Conservation (phyloP, 148 eudicot genomes). For the Oxyria digyna region DNA sequence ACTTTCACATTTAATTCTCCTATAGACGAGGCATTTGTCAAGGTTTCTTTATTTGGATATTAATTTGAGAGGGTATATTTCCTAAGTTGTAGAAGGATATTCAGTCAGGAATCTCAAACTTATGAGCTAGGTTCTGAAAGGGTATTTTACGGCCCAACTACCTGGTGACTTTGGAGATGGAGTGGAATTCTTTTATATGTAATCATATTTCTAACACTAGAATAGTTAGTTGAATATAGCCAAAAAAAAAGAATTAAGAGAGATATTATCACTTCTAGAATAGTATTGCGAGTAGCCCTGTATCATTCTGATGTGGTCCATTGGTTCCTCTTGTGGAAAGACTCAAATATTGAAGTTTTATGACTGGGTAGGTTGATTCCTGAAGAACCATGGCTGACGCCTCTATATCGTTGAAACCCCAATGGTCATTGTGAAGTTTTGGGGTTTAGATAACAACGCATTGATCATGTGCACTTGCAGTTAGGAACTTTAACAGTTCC, state of each 20-base stretch:
- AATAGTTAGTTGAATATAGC: background rate
- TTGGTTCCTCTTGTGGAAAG: background rate
- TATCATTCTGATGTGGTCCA: background rate
- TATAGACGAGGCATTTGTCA: background rate
- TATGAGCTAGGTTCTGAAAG: background rate
- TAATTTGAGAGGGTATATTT: background rate
- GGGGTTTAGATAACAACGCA: background rate
- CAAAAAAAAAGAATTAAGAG: background rate
- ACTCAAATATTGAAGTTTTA: background rate
- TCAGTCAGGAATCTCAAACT: background rate
- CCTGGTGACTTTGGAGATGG: conserved; percentile 1
- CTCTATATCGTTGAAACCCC: background rate
- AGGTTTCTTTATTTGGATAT: background rate
- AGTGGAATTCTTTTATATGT: background rate
- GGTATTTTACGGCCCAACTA: background rate
- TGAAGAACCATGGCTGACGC: background rate
- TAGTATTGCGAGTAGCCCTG: background rate
- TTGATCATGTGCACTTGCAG: background rate
- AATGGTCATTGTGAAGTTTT: background rate
- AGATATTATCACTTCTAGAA: background rate
- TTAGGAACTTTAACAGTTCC: background rate
- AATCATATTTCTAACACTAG: no score
- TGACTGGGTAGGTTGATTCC: background rate
- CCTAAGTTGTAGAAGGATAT: background rate
- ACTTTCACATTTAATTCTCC: background rate